A percentile compares a stretch with the other conserved stretches of the same genome.
Evolutionary conservation across 225 moss, liverwort and hornwort species (phyloP).

Genomic region (Marchantia polymorpha): DNA sequence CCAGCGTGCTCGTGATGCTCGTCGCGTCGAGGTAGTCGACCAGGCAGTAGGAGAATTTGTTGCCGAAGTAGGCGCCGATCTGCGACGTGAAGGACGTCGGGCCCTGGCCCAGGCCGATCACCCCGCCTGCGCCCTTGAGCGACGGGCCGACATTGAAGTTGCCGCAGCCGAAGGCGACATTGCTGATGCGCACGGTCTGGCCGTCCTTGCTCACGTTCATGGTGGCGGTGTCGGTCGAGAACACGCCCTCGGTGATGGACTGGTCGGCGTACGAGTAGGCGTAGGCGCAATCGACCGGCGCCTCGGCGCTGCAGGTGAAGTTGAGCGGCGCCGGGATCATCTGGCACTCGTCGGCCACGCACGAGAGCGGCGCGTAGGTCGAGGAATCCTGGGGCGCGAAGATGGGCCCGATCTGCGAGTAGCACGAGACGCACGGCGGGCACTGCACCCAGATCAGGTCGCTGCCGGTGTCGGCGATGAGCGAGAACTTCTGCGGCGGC

Average conservation of each 20-base stretch:
- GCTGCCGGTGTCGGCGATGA: slow-evolving; percentile 75
- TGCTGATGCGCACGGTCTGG: slow-evolving; percentile 39
- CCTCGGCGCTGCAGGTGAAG: slow-evolving; percentile 7
- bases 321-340: slow-evolving; percentile 42
- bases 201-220: slow-evolving; percentile 38
- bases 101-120: slow-evolving; percentile 72
- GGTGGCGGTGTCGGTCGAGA: slow-evolving; percentile 59
- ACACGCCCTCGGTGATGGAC: slow-evolving; percentile 55
- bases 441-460: slow-evolving; percentile 80
- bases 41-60: slow-evolving; percentile 76
- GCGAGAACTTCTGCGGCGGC: slow-evolving; percentile 69
- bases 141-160: slow-evolving; percentile 45
- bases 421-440: slow-evolving; percentile 51
- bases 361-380: slow-evolving; percentile 45
- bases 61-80: slow-evolving; percentile 51
- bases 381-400: slow-evolving; percentile 49
- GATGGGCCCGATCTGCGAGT: slow-evolving; percentile 45
- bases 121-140: slow-evolving; percentile 62
- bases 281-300: slow-evolving; percentile 50
- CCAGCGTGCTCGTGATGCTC: slow-evolving; percentile 57
- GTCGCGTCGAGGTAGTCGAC: slow-evolving; percentile 69
- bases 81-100: slow-evolving; percentile 65
- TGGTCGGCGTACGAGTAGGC: slow-evolving; percentile 61
- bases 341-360: slow-evolving; percentile 11
- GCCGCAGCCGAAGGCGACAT: slow-evolving; percentile 71